Evolutionary conservation across 2,329 filamentous ascomycete species (phyloP).

Genomic region (Botrytis elliptica): DNA sequence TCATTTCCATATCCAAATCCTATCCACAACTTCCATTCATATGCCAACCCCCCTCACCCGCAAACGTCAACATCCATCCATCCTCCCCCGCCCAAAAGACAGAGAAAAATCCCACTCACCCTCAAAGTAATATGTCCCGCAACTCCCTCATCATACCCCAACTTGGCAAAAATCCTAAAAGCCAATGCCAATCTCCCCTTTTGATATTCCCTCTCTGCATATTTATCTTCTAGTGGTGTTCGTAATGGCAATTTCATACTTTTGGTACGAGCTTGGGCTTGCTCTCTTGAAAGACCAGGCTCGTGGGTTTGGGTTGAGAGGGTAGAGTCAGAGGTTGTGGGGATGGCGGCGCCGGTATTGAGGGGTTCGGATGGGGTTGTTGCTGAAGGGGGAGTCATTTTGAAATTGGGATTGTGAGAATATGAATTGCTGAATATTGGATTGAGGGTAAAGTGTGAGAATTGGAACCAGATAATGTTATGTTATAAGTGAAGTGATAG

Average conservation of each 20-base stretch:
- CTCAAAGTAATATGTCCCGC: slow-evolving; percentile 48
- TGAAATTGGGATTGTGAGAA: background rate
- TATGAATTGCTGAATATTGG: background rate
- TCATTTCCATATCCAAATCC: background rate
- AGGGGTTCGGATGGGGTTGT: background rate
- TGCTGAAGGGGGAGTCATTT: slow-evolving; percentile 7
- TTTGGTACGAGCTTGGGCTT: slow-evolving; percentile 23
- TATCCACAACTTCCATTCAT: background rate
- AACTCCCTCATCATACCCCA: slow-evolving; percentile 48
- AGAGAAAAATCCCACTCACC: slow-evolving; percentile 25
- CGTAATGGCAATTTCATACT: slow-evolving; percentile 16
- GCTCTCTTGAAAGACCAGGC: slow-evolving; percentile 27
- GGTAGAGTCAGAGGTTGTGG: background rate
- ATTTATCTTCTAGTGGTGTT: slow-evolving; percentile 37
- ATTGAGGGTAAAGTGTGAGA: no score
- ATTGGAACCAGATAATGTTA: background rate
- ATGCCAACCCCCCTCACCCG: background rate
- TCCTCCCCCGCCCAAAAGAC: background rate
- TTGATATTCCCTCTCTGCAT: slow-evolving; percentile 41
- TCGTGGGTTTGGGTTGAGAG: slow-evolving; percentile 25
- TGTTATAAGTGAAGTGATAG: background rate
- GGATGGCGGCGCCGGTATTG: background rate
- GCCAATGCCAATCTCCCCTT: slow-evolving; percentile 48
- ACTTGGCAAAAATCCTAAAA: slow-evolving; percentile 49
- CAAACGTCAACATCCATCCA: background rate